Percentiles rank a stretch among this genome's conserved stretches.
phyloP scores from a whole-genome alignment of 441 rosid species.

The Corymbia citriodora region DNA sequence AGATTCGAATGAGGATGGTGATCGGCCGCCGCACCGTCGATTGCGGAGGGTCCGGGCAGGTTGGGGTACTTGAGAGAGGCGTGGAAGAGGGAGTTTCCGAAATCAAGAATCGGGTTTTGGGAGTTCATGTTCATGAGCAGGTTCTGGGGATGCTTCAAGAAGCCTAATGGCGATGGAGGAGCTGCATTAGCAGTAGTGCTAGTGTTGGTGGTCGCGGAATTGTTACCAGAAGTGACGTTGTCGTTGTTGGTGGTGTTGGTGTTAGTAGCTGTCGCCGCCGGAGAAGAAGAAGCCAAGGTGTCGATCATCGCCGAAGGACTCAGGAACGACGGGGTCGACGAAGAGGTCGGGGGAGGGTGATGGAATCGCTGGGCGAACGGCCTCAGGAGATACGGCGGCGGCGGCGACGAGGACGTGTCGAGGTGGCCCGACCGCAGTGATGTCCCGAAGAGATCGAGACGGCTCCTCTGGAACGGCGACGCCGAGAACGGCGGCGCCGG shows the following conservation, averaged over 20 bases:
- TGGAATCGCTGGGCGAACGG: slow-evolving; percentile 49
- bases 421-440: background rate
- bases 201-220: background rate
- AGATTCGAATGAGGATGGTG: slow-evolving; percentile 13
- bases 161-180: slow-evolving; percentile 24
- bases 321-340: slow-evolving; percentile 12
- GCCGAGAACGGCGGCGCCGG: slow-evolving; percentile 60
- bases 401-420: slow-evolving; percentile 18
- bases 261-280: background rate
- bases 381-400: slow-evolving; percentile 44
- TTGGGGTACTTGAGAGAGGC: slow-evolving; percentile 30
- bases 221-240: slow-evolving; percentile 2
- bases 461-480: slow-evolving; percentile 42
- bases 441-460: slow-evolving; percentile 43
- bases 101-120: slow-evolving; percentile 49
- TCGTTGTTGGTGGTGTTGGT: slow-evolving; percentile 7
- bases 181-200: slow-evolving; percentile 11
- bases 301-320: slow-evolving; percentile 14
- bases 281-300: slow-evolving; percentile 16
- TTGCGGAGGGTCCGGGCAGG: slow-evolving; percentile 26
- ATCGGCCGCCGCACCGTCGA: slow-evolving; percentile 5
- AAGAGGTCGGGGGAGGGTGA: slow-evolving; percentile 1
- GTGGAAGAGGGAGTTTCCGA: slow-evolving; percentile 55
- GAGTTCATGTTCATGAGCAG: slow-evolving; percentile 34
- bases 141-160: slow-evolving; percentile 24